Base-by-base conservation (phyloP, 257 asterid genomes). In the Paulownia fortunei region DNA sequence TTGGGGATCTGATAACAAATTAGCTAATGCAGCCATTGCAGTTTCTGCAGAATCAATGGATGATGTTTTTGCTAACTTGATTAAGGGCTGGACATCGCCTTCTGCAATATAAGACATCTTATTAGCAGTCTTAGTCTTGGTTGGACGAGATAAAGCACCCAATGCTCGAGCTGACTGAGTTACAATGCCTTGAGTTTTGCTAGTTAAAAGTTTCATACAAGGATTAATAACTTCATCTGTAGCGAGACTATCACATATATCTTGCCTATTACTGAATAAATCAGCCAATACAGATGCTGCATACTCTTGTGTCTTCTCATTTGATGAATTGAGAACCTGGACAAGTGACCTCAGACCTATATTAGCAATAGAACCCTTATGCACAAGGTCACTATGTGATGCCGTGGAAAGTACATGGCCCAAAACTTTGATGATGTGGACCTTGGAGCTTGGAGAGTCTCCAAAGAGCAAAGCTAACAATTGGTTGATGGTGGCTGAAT, bases 381-480 rank as follows among this genome's bases (percentile, higher is more conserved):
- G 77, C 61, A 89, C 92, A 42, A 93, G 92, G 80, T 93, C 98
- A 76, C 73, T 67, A 37, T 83, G 85, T 11, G 95, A 85, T 79
- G 98, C 93, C 56, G 72, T 72, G 65, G 93, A 82, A 84, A 93
- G 97, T 70, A 90, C 88, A 85, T 93, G 98, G 70, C 98, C 98
- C 76, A 93, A 76, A 80, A 90, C 97, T 76, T 84, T 84, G 82
- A 89, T 84, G 73, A 91, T 64, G 21, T 86, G 85, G 49, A 76
- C 86, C 89, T 93, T 93, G 74, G 94, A 89, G 74, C 80, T 87
- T 74, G 97, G 91, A 46, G 90, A 62, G 51, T 90, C 90, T 47
- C 89, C 97, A 56, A 82, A 70, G 77, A 93, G 96, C 89, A 93
- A 66, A 73, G 85, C 82, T 79, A 89, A 78, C 80, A 93, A 78